Conservation (phyloP, 148 eudicot genomes). For the Mesembryanthemum crystallinum region DNA sequence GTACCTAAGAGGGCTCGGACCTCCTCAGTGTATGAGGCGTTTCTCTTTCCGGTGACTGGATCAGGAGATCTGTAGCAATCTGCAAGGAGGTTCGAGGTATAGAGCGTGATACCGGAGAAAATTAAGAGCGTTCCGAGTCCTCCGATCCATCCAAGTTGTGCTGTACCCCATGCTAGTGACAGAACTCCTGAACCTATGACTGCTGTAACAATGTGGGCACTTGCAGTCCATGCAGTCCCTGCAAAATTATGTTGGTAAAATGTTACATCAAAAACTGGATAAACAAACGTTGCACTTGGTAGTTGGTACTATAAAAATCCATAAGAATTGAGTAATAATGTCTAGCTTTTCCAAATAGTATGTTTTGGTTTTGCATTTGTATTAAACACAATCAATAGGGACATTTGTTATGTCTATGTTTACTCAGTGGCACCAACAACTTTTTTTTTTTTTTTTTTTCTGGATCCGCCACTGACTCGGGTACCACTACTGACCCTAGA, state of each 20-base stretch:
- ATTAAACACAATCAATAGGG: too few relatives aligned
- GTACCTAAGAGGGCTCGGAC: conserved; percentile 57
- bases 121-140: conserved; percentile 44
- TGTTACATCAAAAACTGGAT: not conserved
- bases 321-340: too few relatives aligned
- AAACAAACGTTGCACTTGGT: not conserved
- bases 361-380: too few relatives aligned
- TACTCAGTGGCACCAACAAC: too few relatives aligned
- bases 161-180: conserved; percentile 67
- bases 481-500: too few relatives aligned
- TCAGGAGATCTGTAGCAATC: conserved; percentile 60
- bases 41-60: conserved; percentile 56
- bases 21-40: conserved; percentile 51
- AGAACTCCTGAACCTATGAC: conserved; percentile 73
- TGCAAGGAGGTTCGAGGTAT: conserved; percentile 54
- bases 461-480: too few relatives aligned
- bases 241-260: not conserved
- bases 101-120: conserved; percentile 50
- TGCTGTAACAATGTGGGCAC: conserved; percentile 72
- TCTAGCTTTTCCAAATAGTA: too few relatives aligned
- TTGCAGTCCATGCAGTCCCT: conserved; percentile 66
- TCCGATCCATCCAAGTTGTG: conserved; percentile 73
- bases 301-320: too few relatives aligned
- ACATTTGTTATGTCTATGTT: too few relatives aligned
- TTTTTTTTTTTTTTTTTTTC: too few relatives aligned